phyloP scores from a whole-genome alignment of 495 filamentous ascomycete genomes.

The Annulohypoxylon bovei region DNA sequence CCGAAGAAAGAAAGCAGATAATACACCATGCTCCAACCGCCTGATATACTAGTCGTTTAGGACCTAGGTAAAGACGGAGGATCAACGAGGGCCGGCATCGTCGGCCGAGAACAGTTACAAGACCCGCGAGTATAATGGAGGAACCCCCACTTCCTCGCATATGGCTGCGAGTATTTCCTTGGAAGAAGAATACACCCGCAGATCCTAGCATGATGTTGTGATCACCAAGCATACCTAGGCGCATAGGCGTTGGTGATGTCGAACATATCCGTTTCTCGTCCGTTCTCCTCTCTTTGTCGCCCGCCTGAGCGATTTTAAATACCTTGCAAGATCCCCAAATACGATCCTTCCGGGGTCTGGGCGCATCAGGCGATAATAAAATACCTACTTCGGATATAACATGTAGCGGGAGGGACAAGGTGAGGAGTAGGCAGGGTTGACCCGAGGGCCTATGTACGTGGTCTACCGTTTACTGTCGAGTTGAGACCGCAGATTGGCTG shows the following conservation, averaged over 20 bases:
- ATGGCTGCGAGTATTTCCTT: slow-evolving; percentile 30
- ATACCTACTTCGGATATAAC: background rate
- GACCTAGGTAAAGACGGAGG: background rate
- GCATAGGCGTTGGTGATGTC: slow-evolving; percentile 12
- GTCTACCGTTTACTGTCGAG: background rate
- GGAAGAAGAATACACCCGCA: slow-evolving; percentile 28
- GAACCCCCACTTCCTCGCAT: slow-evolving; percentile 31
- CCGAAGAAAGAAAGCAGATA: slow-evolving; percentile 16
- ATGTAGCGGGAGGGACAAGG: background rate
- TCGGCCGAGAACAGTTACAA: slow-evolving; percentile 31
- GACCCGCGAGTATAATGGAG: slow-evolving; percentile 9
- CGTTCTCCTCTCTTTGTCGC: background rate
- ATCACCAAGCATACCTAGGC: slow-evolving; percentile 17
- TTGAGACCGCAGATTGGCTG: background rate
- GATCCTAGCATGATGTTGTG: slow-evolving; percentile 37
- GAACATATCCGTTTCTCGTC: slow-evolving; percentile 8
- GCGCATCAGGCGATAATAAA: slow-evolving; percentile 5
- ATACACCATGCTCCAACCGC: background rate
- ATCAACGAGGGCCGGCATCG: slow-evolving; percentile 12
- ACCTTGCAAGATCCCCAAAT: background rate
- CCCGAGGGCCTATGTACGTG: background rate
- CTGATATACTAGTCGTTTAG: background rate
- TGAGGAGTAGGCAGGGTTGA: background rate
- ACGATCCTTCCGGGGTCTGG: background rate
- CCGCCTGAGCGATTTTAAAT: background rate